Conservation (phyloP, 2,329 filamentous ascomycete species). For the Cladophialophora carrionii region DNA sequence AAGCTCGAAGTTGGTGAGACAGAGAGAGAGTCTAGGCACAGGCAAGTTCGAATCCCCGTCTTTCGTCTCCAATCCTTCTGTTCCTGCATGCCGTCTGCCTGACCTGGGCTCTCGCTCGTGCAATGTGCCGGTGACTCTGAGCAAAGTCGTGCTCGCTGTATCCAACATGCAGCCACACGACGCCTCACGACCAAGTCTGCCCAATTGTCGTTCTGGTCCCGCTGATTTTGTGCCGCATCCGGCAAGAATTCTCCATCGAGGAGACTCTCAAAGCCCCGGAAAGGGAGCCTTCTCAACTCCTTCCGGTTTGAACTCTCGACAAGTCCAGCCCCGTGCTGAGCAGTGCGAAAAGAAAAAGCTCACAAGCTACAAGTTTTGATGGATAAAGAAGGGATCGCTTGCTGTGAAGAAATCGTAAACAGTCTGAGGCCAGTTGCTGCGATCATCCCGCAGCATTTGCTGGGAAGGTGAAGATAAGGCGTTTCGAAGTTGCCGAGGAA, state of each 20-base stretch:
- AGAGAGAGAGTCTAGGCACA: background rate
- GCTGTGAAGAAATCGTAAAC: conserved; percentile 13
- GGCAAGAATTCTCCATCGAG: background rate
- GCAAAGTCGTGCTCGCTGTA: background rate
- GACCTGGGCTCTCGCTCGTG: background rate
- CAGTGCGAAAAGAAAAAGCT: conserved; percentile 8
- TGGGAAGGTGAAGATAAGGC: background rate
- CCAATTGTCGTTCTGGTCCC: conserved; percentile 2
- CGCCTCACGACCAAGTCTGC: background rate
- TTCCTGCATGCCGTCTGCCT: conserved; percentile 1
- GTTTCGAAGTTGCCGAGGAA: background rate
- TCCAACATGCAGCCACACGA: conserved; percentile 9
- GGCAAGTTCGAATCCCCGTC: background rate
- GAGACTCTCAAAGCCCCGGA: background rate
- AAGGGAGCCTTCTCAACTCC: background rate
- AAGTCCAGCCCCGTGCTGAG: background rate
- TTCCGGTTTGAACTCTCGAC: background rate
- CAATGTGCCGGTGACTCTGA: background rate
- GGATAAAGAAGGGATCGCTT: conserved; percentile 12
- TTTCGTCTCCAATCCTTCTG: conserved; percentile 6
- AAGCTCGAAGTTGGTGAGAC: background rate
- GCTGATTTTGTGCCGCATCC: background rate
- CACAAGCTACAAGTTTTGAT: background rate
- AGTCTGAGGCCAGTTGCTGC: background rate
- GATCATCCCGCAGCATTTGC: background rate